Percentiles rank a stretch among this genome's conserved stretches.
Evolutionary conservation across 2,329 filamentous ascomycete genomes (phyloP).

Genomic region (Aspergillus luchuensis): DNA sequence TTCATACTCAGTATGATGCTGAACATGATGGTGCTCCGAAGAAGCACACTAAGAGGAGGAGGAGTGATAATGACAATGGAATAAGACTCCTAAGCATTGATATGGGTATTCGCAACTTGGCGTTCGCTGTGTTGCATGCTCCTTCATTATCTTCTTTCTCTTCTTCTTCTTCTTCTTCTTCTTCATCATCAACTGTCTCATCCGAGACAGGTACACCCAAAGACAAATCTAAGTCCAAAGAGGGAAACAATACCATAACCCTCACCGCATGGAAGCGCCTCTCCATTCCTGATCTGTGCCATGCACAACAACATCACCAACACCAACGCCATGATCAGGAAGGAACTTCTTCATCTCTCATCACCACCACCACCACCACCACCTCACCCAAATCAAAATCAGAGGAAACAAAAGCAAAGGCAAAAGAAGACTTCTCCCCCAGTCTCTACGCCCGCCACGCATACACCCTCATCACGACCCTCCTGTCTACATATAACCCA

Average conservation of each 20-base stretch:
- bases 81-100: conserved; percentile 73
- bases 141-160: neutral
- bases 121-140: conserved; percentile 63
- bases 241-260: conserved; percentile 1
- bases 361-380: neutral
- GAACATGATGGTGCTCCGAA: neutral
- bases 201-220: too few species aligned
- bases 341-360: neutral
- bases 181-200: neutral
- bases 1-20: too few species aligned
- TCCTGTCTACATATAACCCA: conserved; percentile 57
- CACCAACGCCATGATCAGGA: neutral
- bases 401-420: neutral
- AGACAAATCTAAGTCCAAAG: neutral
- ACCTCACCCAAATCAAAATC: neutral
- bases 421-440: conserved; percentile 51
- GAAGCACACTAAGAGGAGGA: too few species aligned
- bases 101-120: conserved; percentile 81
- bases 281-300: conserved; percentile 29
- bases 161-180: neutral
- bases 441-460: conserved; percentile 57
- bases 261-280: conserved; percentile 49
- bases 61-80: neutral
- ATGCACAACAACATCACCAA: neutral
- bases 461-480: conserved; percentile 54